These are phyloP conservation scores for Chytriomyces sp. DNA, from an alignment of 192 early-diverging fungal genomes.

Conservation along the genomic window DNA sequence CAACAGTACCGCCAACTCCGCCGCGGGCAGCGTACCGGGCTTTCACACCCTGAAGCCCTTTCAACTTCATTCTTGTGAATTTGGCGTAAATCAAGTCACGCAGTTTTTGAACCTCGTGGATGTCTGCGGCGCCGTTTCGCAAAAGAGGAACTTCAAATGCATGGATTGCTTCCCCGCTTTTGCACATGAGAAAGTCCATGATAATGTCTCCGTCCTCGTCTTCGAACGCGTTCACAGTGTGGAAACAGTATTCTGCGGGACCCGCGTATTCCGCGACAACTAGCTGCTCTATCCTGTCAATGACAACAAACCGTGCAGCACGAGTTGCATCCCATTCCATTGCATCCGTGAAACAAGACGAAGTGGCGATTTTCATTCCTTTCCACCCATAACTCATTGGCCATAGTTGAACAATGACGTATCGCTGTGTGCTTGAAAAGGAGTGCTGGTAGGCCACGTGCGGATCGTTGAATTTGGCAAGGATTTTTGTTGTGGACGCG, in stretches of 20 bases:
- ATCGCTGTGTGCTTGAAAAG: slow-evolving; percentile 74
- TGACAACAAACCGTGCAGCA: slow-evolving; percentile 72
- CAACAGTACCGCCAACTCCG: not conserved
- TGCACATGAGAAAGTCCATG: slow-evolving; percentile 12
- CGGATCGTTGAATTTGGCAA: slow-evolving; percentile 11
- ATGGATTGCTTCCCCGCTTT: slow-evolving; percentile 13
- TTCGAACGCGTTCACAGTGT: slow-evolving; percentile 58
- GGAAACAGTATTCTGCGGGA: slow-evolving; percentile 66
- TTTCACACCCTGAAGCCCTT: not conserved
- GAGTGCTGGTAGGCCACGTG: slow-evolving; percentile 68
- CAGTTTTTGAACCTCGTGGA: not conserved
- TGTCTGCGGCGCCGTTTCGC: not conserved
- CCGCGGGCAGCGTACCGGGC: not conserved
- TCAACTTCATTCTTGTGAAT: slow-evolving; percentile 4
- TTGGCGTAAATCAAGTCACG: not conserved
- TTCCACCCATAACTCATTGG: slow-evolving; percentile 67
- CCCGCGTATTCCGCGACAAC: slow-evolving; percentile 73
- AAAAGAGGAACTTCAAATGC: not conserved
- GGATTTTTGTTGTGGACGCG: not conserved
- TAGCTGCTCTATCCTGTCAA: slow-evolving; percentile 69
- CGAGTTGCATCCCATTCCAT: slow-evolving; percentile 65
- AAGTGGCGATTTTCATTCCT: slow-evolving; percentile 54
- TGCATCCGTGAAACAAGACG: slow-evolving; percentile 62
- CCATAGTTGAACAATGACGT: slow-evolving; percentile 69
- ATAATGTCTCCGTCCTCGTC: slow-evolving; percentile 41